phyloP scores from a whole-genome alignment of 805 yeast species.

The Monosporozyma unispora region DNA sequence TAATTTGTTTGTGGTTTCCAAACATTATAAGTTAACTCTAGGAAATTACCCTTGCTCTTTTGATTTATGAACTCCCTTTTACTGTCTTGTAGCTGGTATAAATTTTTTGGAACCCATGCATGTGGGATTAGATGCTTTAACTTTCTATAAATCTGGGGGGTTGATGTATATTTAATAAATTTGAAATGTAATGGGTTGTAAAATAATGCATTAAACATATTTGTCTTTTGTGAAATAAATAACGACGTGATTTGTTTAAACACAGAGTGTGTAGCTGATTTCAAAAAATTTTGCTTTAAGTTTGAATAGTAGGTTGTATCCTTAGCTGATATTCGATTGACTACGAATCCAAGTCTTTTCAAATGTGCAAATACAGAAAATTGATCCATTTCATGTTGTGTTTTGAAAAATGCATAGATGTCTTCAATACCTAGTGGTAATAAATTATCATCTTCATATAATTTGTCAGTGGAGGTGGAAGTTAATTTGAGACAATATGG shows the following conservation, averaged over 20 bases:
- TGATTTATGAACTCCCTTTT: not conserved
- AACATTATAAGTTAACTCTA: slow-evolving; percentile 45
- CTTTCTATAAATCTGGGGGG: slow-evolving; percentile 26
- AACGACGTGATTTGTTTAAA: not conserved
- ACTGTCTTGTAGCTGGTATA: slow-evolving; percentile 4
- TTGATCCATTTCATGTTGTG: slow-evolving; percentile 38
- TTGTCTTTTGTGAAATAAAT: not conserved
- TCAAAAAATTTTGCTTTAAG: not conserved
- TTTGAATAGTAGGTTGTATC: slow-evolving; percentile 11
- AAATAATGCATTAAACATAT: slow-evolving; percentile 13
- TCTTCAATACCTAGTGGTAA: slow-evolving; percentile 51
- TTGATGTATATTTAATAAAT: slow-evolving; percentile 16
- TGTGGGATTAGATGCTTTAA: slow-evolving; percentile 24
- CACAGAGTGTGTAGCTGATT: not conserved
- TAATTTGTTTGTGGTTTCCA: slow-evolving; percentile 79
- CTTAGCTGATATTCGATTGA: slow-evolving; percentile 21
- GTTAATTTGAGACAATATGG: slow-evolving; percentile 22
- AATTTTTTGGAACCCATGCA: slow-evolving; percentile 10
- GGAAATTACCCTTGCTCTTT: not conserved
- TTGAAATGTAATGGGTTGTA: slow-evolving; percentile 15
- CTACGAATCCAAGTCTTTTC: slow-evolving; percentile 71
- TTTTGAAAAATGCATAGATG: slow-evolving; percentile 43
- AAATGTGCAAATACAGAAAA: slow-evolving; percentile 65
- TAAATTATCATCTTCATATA: slow-evolving; percentile 16
- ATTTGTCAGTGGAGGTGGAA: slow-evolving; percentile 6